Base-by-base conservation (phyloP, 345 rosid species). In the Brassica carinata region DNA sequence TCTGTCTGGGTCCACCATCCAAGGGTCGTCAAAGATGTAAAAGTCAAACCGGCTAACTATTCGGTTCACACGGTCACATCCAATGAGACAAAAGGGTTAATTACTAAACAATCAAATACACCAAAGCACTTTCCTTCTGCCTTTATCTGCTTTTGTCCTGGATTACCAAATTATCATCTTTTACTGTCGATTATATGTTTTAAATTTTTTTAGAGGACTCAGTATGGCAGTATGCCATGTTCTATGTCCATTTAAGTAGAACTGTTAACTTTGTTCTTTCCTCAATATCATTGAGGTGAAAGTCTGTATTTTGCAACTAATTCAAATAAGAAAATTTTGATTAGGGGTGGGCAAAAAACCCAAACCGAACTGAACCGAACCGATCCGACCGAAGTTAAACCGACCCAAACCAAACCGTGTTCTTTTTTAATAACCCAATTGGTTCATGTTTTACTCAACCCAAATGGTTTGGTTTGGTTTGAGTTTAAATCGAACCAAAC, bases 11-110 rank as follows among this genome's bases (percentile, higher is more conserved):
- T 79, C 77, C 51, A 11, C 31, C 6, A 1, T 8, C 48, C 10
- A 8, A 30, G 6, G 55, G 7, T n/a, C 18, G 69, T 74, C 75
- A 69, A 69, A 74, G 14, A 34, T 2, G 2, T 8, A 51, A 75
- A 80, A 64, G 83, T 80, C 83, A 80, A 69, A 69, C 67, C n/a
- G 55, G 38, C 67, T 9, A 69, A 62, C 75, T 80, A 75, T 80
- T 75, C 79, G 61, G 83, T 80, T 75, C 83, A 80, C 76, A 75
- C 71, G 26, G 75, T 80, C 79, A 63, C 75, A 67, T 29, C 82
- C 70, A 67, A 23, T 8, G 31, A 68, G 67, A 79, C 73, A 61
- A 72, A 72, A 1, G 3, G n/a, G 27, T 15, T 17, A 66, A 34
- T n/a, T 65, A 34, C 26, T 64, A 64, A 64, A 29, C 38, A 63